A percentile compares a stretch with the other conserved stretches of the same genome.
Evolutionary conservation across 208 protist species (phyloP).

Genomic region (Wallacemonas sp.): DNA sequence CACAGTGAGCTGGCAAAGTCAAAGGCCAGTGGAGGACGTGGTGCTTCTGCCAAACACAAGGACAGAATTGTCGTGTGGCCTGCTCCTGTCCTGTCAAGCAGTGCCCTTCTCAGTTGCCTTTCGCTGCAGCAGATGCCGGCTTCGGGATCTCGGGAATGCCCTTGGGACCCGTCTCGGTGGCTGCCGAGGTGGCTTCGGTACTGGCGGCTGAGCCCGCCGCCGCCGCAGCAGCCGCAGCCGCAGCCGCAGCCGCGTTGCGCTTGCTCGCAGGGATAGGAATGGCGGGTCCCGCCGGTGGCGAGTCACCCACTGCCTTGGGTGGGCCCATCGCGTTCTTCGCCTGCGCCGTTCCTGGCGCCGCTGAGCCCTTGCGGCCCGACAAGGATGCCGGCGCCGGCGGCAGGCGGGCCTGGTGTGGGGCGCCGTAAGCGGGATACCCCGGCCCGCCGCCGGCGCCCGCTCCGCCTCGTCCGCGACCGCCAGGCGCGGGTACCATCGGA

Average conservation of each 20-base stretch:
- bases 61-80: too few species aligned
- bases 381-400: background rate
- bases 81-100: too few species aligned
- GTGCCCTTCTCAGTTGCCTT: background rate
- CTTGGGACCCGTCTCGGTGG: background rate
- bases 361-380: background rate
- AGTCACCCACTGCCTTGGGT: slow-evolving; percentile 12
- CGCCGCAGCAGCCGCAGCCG: slow-evolving; percentile 19
- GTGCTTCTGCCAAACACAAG: too few species aligned
- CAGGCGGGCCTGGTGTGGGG: background rate
- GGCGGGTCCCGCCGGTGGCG: slow-evolving; percentile 11
- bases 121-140: slow-evolving; percentile 2
- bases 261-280: slow-evolving; percentile 46
- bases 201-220: background rate
- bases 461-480: slow-evolving; percentile 25
- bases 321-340: slow-evolving; percentile 6
- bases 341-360: background rate
- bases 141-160: slow-evolving; percentile 8
- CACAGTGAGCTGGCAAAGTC: too few species aligned
- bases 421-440: background rate
- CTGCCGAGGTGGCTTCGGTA: background rate
- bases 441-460: slow-evolving; percentile 10
- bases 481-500: slow-evolving; percentile 22
- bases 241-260: slow-evolving; percentile 19
- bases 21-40: too few species aligned